Conservation (phyloP, 371 early-diverging fungal genomes). For the Rozella allomycis region DNA sequence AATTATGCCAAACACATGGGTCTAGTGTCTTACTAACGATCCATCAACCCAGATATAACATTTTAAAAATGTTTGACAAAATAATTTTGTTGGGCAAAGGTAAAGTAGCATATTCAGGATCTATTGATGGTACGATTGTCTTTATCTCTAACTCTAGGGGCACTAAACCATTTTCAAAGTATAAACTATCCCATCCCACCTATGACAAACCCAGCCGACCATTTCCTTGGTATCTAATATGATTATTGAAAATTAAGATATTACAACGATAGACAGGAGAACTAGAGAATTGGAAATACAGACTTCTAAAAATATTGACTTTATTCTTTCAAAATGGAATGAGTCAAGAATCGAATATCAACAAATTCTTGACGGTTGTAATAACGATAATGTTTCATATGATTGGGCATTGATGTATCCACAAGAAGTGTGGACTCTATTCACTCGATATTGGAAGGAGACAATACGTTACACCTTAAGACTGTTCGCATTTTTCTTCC, state of each 20-base stretch:
- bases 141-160: slow-evolving; percentile 7
- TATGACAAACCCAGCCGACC: slow-evolving; percentile 10
- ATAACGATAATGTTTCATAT: background rate
- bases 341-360: background rate
- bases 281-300: slow-evolving; percentile 6
- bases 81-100: slow-evolving; percentile 2
- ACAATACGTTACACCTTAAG: slow-evolving; percentile 9
- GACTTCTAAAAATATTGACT: slow-evolving; percentile 1
- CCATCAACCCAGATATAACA: slow-evolving; percentile 2
- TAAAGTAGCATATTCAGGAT: background rate
- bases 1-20: slow-evolving; percentile 6
- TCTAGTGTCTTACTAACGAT: slow-evolving; percentile 9
- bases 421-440: slow-evolving; percentile 8
- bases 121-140: slow-evolving; percentile 5
- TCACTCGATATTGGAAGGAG: slow-evolving; percentile 17
- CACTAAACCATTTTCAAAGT: slow-evolving; percentile 3
- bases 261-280: slow-evolving; percentile 13
- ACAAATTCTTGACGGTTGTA: background rate
- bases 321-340: background rate
- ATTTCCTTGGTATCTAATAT: no score
- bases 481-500: slow-evolving; percentile 11
- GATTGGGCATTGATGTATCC: slow-evolving; percentile 6
- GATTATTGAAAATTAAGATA: no score
- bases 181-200: slow-evolving; percentile 7
- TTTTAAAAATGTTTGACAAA: slow-evolving; percentile 3